These are phyloP conservation scores for Butyriboletus pseudospeciosus DNA, from an alignment of 1,284 basidiomycete species.

Conservation along the genomic window DNA sequence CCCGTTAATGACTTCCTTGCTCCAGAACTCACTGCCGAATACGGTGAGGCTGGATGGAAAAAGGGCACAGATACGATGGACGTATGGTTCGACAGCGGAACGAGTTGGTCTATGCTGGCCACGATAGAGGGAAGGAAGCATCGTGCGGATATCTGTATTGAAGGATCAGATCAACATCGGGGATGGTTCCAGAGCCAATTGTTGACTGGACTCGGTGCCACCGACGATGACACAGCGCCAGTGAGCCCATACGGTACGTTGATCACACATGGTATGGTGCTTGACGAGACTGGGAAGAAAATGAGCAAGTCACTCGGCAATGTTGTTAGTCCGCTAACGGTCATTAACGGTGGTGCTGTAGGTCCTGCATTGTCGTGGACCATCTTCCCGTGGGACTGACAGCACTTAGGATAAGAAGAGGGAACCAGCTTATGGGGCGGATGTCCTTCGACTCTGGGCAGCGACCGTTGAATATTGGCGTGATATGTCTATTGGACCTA, in stretches of 20 bases:
- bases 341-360: slow-evolving; percentile 79
- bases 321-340: slow-evolving; percentile 77
- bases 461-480: slow-evolving; percentile 88
- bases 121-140: slow-evolving; percentile 32
- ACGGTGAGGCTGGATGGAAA: slow-evolving; percentile 48
- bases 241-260: slow-evolving; percentile 75
- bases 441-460: slow-evolving; percentile 88
- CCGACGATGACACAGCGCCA: slow-evolving; percentile 28
- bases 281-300: slow-evolving; percentile 89
- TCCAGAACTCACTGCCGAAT: slow-evolving; percentile 47
- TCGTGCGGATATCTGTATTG: slow-evolving; percentile 85
- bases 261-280: slow-evolving; percentile 96
- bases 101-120: slow-evolving; percentile 84
- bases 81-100: slow-evolving; percentile 99
- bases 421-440: slow-evolving; percentile 79
- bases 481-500: slow-evolving; percentile 83
- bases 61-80: slow-evolving; percentile 96
- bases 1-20: slow-evolving; percentile 81
- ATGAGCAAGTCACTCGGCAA: slow-evolving; percentile 99
- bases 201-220: slow-evolving; percentile 72
- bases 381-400: slow-evolving; percentile 2
- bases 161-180: slow-evolving; percentile 96
- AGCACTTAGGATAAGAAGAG: slow-evolving; percentile 57
- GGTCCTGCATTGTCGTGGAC: slow-evolving; percentile 22
- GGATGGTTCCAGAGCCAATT: slow-evolving; percentile 99